These are phyloP conservation scores for Scheffersomyces quercinus DNA, from an alignment of 1,139 yeast species.

Conservation along the genomic window DNA sequence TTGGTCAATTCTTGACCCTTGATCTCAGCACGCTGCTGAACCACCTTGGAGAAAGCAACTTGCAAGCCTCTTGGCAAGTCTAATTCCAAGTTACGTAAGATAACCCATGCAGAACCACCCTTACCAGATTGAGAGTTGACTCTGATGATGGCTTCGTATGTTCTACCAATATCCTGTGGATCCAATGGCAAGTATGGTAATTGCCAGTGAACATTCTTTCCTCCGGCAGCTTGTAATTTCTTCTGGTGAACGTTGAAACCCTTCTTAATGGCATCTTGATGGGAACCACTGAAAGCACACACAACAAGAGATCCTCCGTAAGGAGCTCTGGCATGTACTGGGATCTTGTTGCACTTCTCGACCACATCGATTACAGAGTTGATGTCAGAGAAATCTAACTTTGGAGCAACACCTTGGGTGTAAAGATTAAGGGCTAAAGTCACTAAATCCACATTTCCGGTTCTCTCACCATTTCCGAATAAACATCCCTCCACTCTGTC, in stretches of 20 bases:
- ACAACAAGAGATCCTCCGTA: conserved; percentile 97
- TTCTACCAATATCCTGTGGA: conserved; percentile 94
- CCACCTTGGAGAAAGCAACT: conserved; percentile 82
- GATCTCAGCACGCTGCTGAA: conserved; percentile 78
- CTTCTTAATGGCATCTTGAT: conserved; percentile 97
- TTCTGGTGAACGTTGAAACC: conserved; percentile 70
- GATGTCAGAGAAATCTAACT: conserved; percentile 84
- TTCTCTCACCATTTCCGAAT: conserved; percentile 97
- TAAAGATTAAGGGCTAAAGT: conserved; percentile 90
- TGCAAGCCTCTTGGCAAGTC: conserved; percentile 93
- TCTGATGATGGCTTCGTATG: conserved; percentile 95
- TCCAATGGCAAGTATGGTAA: conserved; percentile 95
- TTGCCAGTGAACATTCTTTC: conserved; percentile 59
- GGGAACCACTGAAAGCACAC: conserved; percentile 95
- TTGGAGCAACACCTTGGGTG: conserved; percentile 90
- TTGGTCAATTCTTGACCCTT: conserved; percentile 83
- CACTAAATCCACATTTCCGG: conserved; percentile 95
- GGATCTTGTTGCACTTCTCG: conserved; percentile 93
- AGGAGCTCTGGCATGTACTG: conserved; percentile 91
- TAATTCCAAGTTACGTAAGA: conserved; percentile 80
- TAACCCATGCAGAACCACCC: conserved; percentile 99
- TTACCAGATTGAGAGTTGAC: conserved; percentile 98
- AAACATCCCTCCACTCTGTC: conserved; percentile 97
- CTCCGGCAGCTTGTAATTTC: conserved; percentile 25
- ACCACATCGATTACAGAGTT: conserved; percentile 79